phyloP scores from a whole-genome alignment of 2,329 filamentous ascomycete species.

The Xylariaceae sp. region DNA sequence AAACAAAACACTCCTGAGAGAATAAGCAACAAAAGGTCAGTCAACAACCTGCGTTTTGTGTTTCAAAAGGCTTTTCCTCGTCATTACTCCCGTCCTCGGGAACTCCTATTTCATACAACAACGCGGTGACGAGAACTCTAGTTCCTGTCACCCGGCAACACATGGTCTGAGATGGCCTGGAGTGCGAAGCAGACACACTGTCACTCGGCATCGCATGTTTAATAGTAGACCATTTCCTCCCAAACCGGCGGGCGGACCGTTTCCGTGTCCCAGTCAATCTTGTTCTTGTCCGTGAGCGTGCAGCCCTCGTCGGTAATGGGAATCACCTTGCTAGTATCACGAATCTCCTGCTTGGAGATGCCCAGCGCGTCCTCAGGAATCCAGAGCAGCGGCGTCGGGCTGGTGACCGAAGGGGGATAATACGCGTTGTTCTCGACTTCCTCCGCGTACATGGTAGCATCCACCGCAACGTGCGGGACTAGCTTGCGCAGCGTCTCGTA shows the following conservation, averaged over 20 bases:
- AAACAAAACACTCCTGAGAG: conserved; percentile 5
- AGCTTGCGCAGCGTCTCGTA: conserved; percentile 65
- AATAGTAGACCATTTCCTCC: conserved; percentile 34
- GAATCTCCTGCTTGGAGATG: conserved; percentile 71
- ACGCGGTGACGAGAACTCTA: no score
- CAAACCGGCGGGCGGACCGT: conserved; percentile 30
- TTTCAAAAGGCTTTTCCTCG: no score
- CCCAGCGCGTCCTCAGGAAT: conserved; percentile 71
- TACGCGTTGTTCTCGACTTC: conserved; percentile 64
- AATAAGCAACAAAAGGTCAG: no score
- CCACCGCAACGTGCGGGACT: conserved; percentile 52
- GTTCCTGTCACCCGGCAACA: no score
- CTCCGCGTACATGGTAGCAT: conserved; percentile 50
- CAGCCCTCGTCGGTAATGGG: conserved; percentile 78
- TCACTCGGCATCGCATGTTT: conserved; percentile 6
- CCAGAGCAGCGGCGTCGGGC: conserved; percentile 68
- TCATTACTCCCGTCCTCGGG: no score
- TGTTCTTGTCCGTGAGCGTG: conserved; percentile 62
- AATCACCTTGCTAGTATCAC: conserved; percentile 64
- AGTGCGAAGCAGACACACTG: neutral
- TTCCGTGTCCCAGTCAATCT: conserved; percentile 32
- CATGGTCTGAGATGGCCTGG: no score
- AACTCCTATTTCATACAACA: no score
- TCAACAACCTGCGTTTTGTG: no score
- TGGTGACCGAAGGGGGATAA: conserved; percentile 63